A percentile compares a stretch with the other conserved stretches of the same genome.
Evolutionary conservation across 352 stramenopile genomes (phyloP).

Genomic region (Aphanomyces euteiches): DNA sequence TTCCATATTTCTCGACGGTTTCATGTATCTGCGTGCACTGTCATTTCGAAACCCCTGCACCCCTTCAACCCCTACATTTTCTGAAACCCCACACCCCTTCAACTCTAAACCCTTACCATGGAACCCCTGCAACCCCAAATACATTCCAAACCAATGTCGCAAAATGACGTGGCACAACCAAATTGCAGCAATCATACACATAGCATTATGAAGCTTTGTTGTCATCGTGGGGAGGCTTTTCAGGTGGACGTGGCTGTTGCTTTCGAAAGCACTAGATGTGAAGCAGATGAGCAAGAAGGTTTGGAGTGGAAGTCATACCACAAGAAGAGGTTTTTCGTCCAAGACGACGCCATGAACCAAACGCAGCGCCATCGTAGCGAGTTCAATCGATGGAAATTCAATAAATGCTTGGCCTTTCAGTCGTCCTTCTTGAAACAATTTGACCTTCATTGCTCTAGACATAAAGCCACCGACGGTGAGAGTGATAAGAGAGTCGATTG

Average conservation of each 20-base stretch:
- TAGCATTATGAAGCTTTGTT: no score
- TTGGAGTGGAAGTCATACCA: constrained; percentile 50
- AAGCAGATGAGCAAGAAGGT: background rate
- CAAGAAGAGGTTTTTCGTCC: constrained; percentile 72
- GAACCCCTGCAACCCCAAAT: no score
- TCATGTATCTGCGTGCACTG: background rate
- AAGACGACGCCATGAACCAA: constrained; percentile 66
- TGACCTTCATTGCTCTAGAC: constrained; percentile 47
- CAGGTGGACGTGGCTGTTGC: constrained; percentile 1
- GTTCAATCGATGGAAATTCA: constrained; percentile 48
- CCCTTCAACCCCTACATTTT: no score
- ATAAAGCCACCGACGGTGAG: background rate
- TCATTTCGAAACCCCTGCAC: background rate
- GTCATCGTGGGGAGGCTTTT: no score
- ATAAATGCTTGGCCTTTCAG: constrained; percentile 88
- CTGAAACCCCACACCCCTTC: no score
- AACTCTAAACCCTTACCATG: no score
- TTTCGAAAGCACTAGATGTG: constrained; percentile 33
- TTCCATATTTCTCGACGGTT: background rate
- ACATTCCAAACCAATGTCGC: no score
- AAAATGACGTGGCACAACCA: no score
- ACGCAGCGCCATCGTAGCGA: constrained; percentile 50
- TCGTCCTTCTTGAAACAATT: constrained; percentile 68
- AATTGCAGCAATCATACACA: no score
- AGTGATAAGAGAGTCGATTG: background rate